These are phyloP conservation scores for Eustoma russellianum DNA, from an alignment of 257 asterid genomes.

Conservation along the genomic window DNA sequence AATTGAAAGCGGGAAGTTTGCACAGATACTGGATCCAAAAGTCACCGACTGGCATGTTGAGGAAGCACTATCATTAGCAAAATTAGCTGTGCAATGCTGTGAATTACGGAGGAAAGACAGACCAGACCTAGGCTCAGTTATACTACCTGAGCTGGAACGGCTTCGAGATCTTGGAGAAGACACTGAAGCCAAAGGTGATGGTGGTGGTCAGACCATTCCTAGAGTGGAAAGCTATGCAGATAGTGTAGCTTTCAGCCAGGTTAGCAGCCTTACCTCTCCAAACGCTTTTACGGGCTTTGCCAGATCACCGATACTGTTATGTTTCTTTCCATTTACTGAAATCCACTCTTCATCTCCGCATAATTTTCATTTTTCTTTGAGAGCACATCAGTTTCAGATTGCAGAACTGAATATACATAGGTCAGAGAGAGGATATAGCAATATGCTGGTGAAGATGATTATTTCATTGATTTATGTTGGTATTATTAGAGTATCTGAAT, in stretches of 20 bases:
- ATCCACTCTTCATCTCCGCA: not conserved
- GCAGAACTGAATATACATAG: too few species aligned
- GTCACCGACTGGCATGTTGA: conserved; percentile 77
- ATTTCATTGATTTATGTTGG: too few species aligned
- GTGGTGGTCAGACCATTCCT: not conserved
- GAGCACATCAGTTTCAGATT: not conserved
- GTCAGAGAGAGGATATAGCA: too few species aligned
- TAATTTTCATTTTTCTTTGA: not conserved
- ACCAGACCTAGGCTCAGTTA: conserved; percentile 64
- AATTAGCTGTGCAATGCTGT: conserved; percentile 59
- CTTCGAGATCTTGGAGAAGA: conserved; percentile 36
- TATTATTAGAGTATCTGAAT: too few species aligned
- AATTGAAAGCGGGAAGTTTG: conserved; percentile 45
- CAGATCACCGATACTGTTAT: not conserved
- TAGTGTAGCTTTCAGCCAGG: conserved; percentile 25
- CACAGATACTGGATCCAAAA: conserved; percentile 47
- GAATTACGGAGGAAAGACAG: conserved; percentile 82
- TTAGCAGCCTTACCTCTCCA: conserved; percentile 4
- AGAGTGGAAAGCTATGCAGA: conserved; percentile 19
- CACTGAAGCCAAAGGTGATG: conserved; percentile 11
- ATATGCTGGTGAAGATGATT: too few species aligned
- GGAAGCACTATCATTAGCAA: conserved; percentile 61
- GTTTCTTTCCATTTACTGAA: not conserved
- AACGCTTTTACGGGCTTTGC: not conserved
- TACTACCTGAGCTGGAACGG: conserved; percentile 60